These are phyloP conservation scores for Theileria equi DNA, from an alignment of 169 alveolate genomes.

Conservation along the genomic window DNA sequence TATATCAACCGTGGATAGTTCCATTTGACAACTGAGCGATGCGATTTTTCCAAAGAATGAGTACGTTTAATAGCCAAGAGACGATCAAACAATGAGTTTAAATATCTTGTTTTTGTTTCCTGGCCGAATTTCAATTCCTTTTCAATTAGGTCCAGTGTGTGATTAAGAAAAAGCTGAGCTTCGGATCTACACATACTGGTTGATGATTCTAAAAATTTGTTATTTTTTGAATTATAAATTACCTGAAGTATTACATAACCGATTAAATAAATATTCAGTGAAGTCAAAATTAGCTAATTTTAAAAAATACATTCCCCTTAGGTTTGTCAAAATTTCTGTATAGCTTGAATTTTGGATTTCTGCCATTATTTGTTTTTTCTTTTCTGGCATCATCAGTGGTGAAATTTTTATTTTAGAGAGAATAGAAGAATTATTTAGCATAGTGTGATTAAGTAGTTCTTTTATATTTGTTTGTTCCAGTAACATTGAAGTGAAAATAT, in stretches of 20 bases:
- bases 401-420: conserved; percentile 23
- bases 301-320: conserved; percentile 17
- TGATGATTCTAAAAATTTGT: neutral
- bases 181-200: conserved; percentile 57
- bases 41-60: conserved; percentile 27
- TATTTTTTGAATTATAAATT: neutral
- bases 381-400: conserved; percentile 21
- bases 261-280: conserved; percentile 22
- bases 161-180: conserved; percentile 6
- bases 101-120: no score
- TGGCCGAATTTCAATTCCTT: neutral
- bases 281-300: neutral
- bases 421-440: conserved; percentile 24
- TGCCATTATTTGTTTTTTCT: neutral
- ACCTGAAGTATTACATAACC: conserved; percentile 58
- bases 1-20: conserved; percentile 48
- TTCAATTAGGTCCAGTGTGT: neutral
- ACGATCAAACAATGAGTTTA: no score
- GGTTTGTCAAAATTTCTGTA: conserved; percentile 13
- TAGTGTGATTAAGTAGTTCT: neutral
- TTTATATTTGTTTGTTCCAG: neutral
- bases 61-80: conserved; percentile 25
- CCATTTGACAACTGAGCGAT: conserved; percentile 44
- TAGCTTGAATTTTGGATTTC: conserved; percentile 28
- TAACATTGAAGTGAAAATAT: conserved; percentile 2